These are phyloP conservation scores for Beauveria brongniartii DNA, from an alignment of 2,329 filamentous ascomycete genomes.

Conservation along the genomic window DNA sequence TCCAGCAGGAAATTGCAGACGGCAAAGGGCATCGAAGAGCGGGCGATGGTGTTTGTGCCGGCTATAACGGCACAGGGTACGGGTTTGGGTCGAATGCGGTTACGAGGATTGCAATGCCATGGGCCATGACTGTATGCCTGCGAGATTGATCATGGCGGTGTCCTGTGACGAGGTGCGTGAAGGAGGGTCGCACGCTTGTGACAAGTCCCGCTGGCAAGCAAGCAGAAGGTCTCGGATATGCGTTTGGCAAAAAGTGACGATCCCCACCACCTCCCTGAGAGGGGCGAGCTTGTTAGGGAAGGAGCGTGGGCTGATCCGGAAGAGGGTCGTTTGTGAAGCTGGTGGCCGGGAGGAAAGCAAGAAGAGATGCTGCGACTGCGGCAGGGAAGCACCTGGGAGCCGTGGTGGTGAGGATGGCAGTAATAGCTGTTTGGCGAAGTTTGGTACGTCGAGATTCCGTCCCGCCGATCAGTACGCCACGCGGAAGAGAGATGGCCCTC, in stretches of 20 bases:
- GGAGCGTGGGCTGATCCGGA: neutral
- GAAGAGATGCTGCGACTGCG: neutral
- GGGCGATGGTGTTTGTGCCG: neutral
- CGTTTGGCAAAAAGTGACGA: neutral
- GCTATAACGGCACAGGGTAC: neutral
- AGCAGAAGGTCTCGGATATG: conserved; percentile 2
- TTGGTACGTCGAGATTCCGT: neutral
- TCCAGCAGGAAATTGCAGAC: neutral
- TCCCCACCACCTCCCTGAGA: too few relatives aligned
- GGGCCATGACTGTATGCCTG: neutral
- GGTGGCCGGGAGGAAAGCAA: too few relatives aligned
- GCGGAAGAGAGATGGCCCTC: neutral
- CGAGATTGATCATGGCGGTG: neutral
- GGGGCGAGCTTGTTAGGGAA: neutral
- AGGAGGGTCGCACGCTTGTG: conserved; percentile 5
- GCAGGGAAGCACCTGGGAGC: neutral
- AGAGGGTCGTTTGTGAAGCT: neutral
- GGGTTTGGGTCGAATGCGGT: neutral
- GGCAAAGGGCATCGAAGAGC: neutral
- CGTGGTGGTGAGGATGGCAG: neutral
- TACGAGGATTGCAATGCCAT: neutral
- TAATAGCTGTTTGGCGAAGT: neutral
- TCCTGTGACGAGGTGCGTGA: neutral
- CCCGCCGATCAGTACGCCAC: neutral
- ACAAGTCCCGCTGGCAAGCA: neutral